Evolutionary conservation across 768 basidiomycete genomes (phyloP).

Genomic region (Lyophyllum shimeji): DNA sequence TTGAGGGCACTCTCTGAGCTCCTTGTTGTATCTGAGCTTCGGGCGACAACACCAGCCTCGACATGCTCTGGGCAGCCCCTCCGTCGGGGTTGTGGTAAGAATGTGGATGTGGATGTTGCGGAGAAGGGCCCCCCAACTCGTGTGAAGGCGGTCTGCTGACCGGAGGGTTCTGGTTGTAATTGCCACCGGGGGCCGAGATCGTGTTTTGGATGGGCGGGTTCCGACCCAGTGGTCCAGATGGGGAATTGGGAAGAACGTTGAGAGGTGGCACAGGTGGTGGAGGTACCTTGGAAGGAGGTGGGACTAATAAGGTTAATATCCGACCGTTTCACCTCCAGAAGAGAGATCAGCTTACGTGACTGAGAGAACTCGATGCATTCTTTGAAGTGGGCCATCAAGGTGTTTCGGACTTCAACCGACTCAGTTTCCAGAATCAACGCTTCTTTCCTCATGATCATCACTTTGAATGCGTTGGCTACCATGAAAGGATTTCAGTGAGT

Average conservation of each 20-base stretch:
- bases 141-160: slow-evolving; percentile 6
- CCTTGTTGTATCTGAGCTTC: slow-evolving; percentile 30
- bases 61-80: slow-evolving; percentile 17
- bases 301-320: slow-evolving; percentile 35
- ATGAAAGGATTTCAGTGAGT: neutral
- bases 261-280: slow-evolving; percentile 66
- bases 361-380: slow-evolving; percentile 86
- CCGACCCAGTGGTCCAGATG: slow-evolving; percentile 2
- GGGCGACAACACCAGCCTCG: slow-evolving; percentile 22
- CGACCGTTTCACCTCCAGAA: neutral
- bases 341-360: slow-evolving; percentile 51
- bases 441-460: slow-evolving; percentile 90
- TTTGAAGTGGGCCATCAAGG: slow-evolving; percentile 65
- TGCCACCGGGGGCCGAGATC: neutral
- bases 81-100: slow-evolving; percentile 15
- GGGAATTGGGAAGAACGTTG: slow-evolving; percentile 28
- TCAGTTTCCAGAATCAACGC: slow-evolving; percentile 65
- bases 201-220: neutral
- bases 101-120: slow-evolving; percentile 12
- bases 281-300: slow-evolving; percentile 59
- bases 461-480: slow-evolving; percentile 68
- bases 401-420: slow-evolving; percentile 57
- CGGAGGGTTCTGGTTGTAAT: slow-evolving; percentile 11
- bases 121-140: neutral
- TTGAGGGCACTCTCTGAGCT: slow-evolving; percentile 22